A percentile compares a stretch with the other conserved stretches of the same genome.
phyloP scores from a whole-genome alignment of 1,139 yeast genomes.

The Blastobotrys ciferrii region DNA sequence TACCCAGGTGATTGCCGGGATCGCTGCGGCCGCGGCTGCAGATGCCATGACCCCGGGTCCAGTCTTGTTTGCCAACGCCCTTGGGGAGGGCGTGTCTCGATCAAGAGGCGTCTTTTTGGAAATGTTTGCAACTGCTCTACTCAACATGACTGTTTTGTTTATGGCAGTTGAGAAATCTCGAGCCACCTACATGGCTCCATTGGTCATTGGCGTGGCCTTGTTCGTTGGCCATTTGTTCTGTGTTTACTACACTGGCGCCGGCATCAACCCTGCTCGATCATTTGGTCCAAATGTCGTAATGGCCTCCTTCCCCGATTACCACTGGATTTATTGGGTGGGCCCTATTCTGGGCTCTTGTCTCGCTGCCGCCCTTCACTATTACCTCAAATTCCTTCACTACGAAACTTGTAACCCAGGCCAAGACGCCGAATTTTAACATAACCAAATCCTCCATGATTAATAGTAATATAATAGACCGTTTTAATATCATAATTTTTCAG shows the following conservation, averaged over 20 bases:
- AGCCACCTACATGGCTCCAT: constrained; percentile 78
- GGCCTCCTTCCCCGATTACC: constrained; percentile 70
- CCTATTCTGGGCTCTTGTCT: constrained; percentile 69
- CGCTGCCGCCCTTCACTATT: constrained; percentile 66
- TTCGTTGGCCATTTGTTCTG: constrained; percentile 80
- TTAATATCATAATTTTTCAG: no score
- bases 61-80: constrained; percentile 65
- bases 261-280: constrained; percentile 87
- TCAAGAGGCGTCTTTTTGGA: constrained; percentile 79
- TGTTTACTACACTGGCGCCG: constrained; percentile 88
- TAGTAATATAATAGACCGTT: background rate
- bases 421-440: constrained; percentile 44
- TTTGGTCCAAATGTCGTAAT: constrained; percentile 82
- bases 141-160: constrained; percentile 75
- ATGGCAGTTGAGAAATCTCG: constrained; percentile 81
- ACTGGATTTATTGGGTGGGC: constrained; percentile 93
- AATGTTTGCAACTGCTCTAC: constrained; percentile 73
- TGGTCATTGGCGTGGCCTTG: constrained; percentile 77
- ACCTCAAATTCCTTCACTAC: constrained; percentile 64
- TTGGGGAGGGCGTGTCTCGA: constrained; percentile 72
- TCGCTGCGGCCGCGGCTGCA: constrained; percentile 93
- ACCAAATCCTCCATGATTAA: background rate
- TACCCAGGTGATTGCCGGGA: constrained; percentile 78
- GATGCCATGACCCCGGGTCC: constrained; percentile 84
- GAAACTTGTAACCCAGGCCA: constrained; percentile 73